Percentiles rank a stretch among this genome's conserved stretches.
Conservation (phyloP, 768 basidiomycete genomes). For the Leccinum aurantiacum region DNA sequence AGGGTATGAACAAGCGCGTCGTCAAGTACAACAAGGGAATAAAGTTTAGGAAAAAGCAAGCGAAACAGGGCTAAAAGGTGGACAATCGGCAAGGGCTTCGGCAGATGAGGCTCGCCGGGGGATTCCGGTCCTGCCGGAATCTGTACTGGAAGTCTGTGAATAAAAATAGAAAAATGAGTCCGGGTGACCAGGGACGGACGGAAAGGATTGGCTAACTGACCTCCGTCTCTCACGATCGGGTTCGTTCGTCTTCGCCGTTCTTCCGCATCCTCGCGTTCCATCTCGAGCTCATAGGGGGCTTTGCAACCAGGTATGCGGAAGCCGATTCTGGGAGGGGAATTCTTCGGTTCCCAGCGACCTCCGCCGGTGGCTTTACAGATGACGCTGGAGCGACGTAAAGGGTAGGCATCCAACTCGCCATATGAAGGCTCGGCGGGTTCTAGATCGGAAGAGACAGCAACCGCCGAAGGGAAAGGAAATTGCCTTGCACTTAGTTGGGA, state of each 20-base stretch:
- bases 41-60: constrained; percentile 14
- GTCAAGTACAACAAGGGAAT: constrained; percentile 25
- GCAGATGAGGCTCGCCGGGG: constrained; percentile 36
- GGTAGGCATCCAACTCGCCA: constrained; percentile 74
- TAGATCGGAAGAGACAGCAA: constrained; percentile 24
- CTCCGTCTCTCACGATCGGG: constrained; percentile 65
- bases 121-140: constrained; percentile 50
- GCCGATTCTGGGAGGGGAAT: constrained; percentile 39
- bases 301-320: constrained; percentile 66
- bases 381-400: constrained; percentile 60
- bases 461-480: constrained; percentile 27
- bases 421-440: constrained; percentile 47
- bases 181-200: not conserved
- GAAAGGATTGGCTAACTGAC: constrained; percentile 20
- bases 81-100: constrained; percentile 53
- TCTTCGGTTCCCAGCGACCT: constrained; percentile 77
- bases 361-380: constrained; percentile 80
- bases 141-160: constrained; percentile 63
- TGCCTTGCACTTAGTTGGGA: constrained; percentile 30
- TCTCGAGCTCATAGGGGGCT: constrained; percentile 64
- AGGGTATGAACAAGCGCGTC: constrained; percentile 20
- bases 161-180: constrained; percentile 4
- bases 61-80: constrained; percentile 47
- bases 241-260: constrained; percentile 50
- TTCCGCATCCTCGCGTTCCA: constrained; percentile 65